phyloP scores from a whole-genome alignment of 2,329 filamentous ascomycete genomes.

The Phaeoacremonium minimum region DNA sequence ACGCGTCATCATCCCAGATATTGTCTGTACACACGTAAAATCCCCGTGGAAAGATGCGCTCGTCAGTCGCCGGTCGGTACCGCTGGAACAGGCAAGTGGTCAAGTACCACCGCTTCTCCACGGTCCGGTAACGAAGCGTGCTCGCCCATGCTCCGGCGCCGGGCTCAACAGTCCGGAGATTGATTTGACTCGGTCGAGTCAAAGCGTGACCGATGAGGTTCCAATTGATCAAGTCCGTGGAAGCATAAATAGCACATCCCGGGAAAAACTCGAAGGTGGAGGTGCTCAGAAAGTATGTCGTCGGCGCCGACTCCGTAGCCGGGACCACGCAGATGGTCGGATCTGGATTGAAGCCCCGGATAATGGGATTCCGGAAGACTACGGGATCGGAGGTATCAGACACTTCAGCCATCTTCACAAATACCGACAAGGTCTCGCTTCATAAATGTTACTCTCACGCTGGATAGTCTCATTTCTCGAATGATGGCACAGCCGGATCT shows the following conservation, averaged over 20 bases:
- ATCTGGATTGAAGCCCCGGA: conserved; percentile 59
- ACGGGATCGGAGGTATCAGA: conserved; percentile 1
- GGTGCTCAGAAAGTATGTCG: conserved; percentile 52
- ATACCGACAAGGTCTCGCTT: too few relatives aligned
- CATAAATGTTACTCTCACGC: too few relatives aligned
- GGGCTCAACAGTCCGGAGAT: conserved; percentile 46
- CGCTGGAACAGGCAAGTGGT: conserved; percentile 38
- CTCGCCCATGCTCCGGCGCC: conserved; percentile 45
- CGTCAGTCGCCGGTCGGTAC: conserved; percentile 31
- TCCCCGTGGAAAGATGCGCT: conserved; percentile 45
- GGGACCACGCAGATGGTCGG: conserved; percentile 41
- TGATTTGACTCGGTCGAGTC: conserved; percentile 43
- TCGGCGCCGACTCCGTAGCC: conserved; percentile 18
- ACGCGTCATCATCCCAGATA: conserved; percentile 44
- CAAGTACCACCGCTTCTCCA: conserved; percentile 38
- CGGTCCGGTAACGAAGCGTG: conserved; percentile 37
- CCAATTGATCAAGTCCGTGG: conserved; percentile 47
- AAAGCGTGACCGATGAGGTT: conserved; percentile 47
- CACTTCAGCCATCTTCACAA: too few relatives aligned
- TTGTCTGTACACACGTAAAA: conserved; percentile 50
- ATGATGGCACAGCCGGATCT: too few relatives aligned
- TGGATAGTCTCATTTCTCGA: too few relatives aligned
- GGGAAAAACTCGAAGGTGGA: conserved; percentile 62
- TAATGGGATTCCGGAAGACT: conserved; percentile 44
- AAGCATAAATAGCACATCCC: conserved; percentile 56